Evolutionary conservation across 768 basidiomycete genomes (phyloP), one percentile per base, ranked within the genome.

Genomic region (Boletus patriciae): DNA sequence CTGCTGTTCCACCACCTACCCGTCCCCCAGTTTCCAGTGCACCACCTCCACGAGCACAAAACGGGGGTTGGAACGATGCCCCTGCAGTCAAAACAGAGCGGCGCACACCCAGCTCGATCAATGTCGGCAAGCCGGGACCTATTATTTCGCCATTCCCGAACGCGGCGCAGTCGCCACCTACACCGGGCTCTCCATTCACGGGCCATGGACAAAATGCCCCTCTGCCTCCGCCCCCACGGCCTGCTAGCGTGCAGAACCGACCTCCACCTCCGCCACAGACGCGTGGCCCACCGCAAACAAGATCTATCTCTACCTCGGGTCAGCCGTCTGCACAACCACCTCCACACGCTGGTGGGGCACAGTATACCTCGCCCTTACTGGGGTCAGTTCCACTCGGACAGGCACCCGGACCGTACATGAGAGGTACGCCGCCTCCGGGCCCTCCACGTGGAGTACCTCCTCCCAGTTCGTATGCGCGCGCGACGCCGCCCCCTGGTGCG

Each of bases 1-100:
- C 69, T 1, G 71, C 74, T 7, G 63, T 73, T 23, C 71, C 73
- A 11, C 64, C 71, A 10, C 80, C 80, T 11, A 80, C 79, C 3
- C 78, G 83, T 42, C 81, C 69, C 34, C 61, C 68, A 1, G 64
- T 70, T 8, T 68, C 78, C 7, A 73, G 76, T 46, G 79, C 83
- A 1, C 82, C 88, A 1, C 82, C 85, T 4, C 85, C 85, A 31
- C 83, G 85, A 42, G 75, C 76, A 29, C 88, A 88, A 48, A 85
- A 86, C 29, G 83, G 87, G 16, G 93, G 93, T 0, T 98, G 94
- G 94, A 98, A 98, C 64, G 95, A 98, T 71, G 85, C 93, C 0
- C 94, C 93, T 0, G 19, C 42, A 4, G 68, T 77, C 13, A 62
- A 76, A 16, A 67, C 75, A 10, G 70, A 80, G 18, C 71, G 80